Evolutionary conservation across 768 basidiomycete genomes (phyloP), one percentile per base, ranked within the genome.

Genomic region (Tulasnella sp.): DNA sequence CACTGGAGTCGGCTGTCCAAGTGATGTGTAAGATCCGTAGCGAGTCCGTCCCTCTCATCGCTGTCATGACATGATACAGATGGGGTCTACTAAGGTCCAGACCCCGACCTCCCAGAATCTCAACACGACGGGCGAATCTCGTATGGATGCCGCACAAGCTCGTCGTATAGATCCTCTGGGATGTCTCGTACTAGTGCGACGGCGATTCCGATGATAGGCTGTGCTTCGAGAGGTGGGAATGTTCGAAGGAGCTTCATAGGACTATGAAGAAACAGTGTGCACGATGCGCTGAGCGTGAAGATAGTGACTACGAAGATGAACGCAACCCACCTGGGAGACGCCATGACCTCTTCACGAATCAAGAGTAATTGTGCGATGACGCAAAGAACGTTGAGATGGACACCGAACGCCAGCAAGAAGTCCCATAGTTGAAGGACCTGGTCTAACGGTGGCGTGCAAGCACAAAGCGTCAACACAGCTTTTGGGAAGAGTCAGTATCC

Each of bases 361-460:
- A 94, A 78, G 2, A 93, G 69, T 3, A 99, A 73, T 66, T 98
- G 96, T 5, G 96, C 94, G 61, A 98, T 97, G 2, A 98, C 92
- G 67, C 93, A 97, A 15, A 99, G 76, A 10, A 99, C 85, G 66
- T 99, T 99, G 19, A 99, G 76, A 67, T 98, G 96, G 22, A 93
- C 88, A 12, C 96, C 96, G 67, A 93, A 98, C 2, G 94, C 91
- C 25, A 99, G 77, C 8, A 99, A 78, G 68, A 98, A 99, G 70
- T 99, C 96, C 94, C 96, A 99, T 54, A 99, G 73, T 63, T 84
- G 84, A 27, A 99, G 76, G 24, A 97, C 94, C 73, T 98, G 88
- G 68, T 92, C 87, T 9, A 99, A 75, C 0, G 96, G 96, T 3
- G 93, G 94, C 10, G 94, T 99, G 67, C 93, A 93, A 4, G 94